Base-by-base conservation (phyloP, 306 rosid genomes). In the Quercus robur region DNA sequence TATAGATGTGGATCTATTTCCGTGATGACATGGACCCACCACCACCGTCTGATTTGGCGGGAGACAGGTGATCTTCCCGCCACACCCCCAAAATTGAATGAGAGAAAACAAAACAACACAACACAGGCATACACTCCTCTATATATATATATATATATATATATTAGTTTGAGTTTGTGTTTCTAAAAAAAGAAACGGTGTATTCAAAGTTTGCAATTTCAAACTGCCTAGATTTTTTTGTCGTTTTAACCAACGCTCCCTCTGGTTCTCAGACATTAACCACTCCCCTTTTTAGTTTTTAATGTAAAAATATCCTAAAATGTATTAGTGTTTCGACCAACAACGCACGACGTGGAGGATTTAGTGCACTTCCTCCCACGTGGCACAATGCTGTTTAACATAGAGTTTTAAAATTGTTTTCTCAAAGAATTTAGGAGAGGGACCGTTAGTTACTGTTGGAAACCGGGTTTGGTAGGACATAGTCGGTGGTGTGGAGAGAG, bases 41-140 rank as follows among this genome's bases (percentile, higher is more conserved):
- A 33, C 76, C 52, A 13, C 55, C 82, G 63, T 61, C 79, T 51
- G 11, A 74, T 77, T 83, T 73, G 88, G 94, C 90, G 97, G 88
- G 86, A 90, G 90, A 49, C 67, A 21, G 71, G 51, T 55, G 70
- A 30, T 31, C 52, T 84, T 90, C 94, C 93, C 91, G 89, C 91
- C 90, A 82, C 77, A 19, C 13, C 75, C 18, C 78, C 75, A 69
- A 74, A 56, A 54, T 15, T 9, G 10, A 17, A 18, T 30, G 18
- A 31, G 3, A 18, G 1, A 31, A 30, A 25, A 12, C 11, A 2
- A 5, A 10, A 30, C 52, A 71, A 26, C 26, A 25, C 26, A 25
- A 25, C 23, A 38, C 46, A 2, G 46, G 46, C 46, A 38, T 7
- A 26, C 0, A 26, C 28, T 26, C 28, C 28, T 21, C 23, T 21